Conservation (phyloP, 108 stramenopile species). For the Pelagomonas calceolata region DNA sequence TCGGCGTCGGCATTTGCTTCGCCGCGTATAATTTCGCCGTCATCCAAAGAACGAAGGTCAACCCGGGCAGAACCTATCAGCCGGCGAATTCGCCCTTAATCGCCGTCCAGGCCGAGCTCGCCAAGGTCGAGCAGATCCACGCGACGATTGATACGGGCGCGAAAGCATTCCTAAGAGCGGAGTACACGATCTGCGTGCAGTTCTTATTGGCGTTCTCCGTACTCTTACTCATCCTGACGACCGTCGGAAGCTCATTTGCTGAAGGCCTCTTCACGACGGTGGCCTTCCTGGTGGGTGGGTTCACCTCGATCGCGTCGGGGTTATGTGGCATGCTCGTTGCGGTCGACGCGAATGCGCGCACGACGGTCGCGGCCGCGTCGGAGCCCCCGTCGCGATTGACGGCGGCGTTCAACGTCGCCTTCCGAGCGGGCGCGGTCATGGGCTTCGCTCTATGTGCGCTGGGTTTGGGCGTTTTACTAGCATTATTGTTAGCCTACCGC, state of each 20-base stretch:
- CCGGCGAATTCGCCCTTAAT: neutral
- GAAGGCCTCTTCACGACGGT: slow-evolving; percentile 80
- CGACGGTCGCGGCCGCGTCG: slow-evolving; percentile 63
- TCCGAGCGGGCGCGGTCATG: slow-evolving; percentile 95
- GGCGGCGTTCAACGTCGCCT: slow-evolving; percentile 82
- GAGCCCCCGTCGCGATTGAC: slow-evolving; percentile 50
- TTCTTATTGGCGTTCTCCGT: slow-evolving; percentile 70
- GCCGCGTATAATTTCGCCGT: neutral
- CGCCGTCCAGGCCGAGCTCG: neutral
- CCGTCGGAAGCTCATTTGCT: slow-evolving; percentile 68
- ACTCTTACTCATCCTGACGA: slow-evolving; percentile 72
- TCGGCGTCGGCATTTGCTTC: neutral
- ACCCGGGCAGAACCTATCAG: neutral
- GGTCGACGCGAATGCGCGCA: slow-evolving; percentile 89
- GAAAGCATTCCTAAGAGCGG: slow-evolving; percentile 80
- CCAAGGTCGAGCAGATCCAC: slow-evolving; percentile 60
- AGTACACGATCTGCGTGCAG: slow-evolving; percentile 84
- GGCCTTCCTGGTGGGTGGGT: slow-evolving; percentile 81
- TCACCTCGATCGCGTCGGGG: slow-evolving; percentile 47
- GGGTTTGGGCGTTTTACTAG: slow-evolving; percentile 78
- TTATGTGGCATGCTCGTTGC: slow-evolving; percentile 97
- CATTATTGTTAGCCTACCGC: slow-evolving; percentile 60
- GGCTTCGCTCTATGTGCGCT: slow-evolving; percentile 90
- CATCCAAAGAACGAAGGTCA: neutral
- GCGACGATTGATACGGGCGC: slow-evolving; percentile 88